Evolutionary conservation across 768 basidiomycete genomes (phyloP).

Genomic region (Phaeolepiota aurea): DNA sequence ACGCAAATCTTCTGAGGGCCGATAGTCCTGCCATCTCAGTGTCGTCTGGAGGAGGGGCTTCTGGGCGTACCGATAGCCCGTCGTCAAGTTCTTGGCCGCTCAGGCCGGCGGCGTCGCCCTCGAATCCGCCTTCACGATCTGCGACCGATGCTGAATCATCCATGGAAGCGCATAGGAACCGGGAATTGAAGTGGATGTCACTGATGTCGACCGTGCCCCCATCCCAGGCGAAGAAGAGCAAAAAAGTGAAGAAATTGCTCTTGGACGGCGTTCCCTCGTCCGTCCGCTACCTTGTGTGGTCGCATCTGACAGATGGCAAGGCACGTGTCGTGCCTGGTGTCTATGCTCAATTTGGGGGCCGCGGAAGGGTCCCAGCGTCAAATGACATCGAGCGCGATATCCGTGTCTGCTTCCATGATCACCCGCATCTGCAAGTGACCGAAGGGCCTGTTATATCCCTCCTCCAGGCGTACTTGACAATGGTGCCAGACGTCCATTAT

Average conservation of each 20-base stretch:
- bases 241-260: conserved; percentile 69
- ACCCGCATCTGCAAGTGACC: conserved; percentile 49
- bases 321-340: conserved; percentile 60
- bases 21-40: conserved; percentile 39
- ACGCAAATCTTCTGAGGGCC: conserved; percentile 14
- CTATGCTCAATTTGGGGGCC: conserved; percentile 52
- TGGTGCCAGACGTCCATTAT: conserved; percentile 82
- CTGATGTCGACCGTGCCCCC: conserved; percentile 48
- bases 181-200: conserved; percentile 72
- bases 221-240: conserved; percentile 63
- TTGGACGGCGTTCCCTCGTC: conserved; percentile 77
- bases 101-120: conserved; percentile 2
- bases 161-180: conserved; percentile 62
- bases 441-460: conserved; percentile 49
- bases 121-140: conserved; percentile 6
- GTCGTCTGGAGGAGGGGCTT: conserved; percentile 17
- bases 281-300: conserved; percentile 82
- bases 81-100: conserved; percentile 1
- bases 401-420: conserved; percentile 41
- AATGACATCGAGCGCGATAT: conserved; percentile 56
- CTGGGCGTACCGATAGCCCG: conserved; percentile 15
- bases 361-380: conserved; percentile 41
- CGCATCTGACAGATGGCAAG: conserved; percentile 70
- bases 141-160: conserved; percentile 26
- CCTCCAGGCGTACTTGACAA: conserved; percentile 67